phyloP scores from a whole-genome alignment of 2,329 filamentous ascomycete species.

The Scytalidium sp. region DNA sequence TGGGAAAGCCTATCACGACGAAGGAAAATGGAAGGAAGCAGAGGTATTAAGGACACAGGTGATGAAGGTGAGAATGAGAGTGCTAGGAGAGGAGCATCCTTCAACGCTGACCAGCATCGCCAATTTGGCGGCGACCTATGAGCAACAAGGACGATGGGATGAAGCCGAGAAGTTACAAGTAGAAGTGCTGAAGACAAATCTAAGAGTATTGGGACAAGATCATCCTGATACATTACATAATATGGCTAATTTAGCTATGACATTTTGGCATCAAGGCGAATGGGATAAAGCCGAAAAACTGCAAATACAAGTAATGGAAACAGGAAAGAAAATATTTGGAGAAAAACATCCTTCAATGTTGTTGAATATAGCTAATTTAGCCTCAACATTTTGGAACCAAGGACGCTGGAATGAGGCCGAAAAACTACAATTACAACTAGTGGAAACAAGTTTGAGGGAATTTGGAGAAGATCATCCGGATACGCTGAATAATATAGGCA shows the following conservation, averaged over 20 bases:
- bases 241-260: constrained; percentile 4
- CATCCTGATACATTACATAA: constrained; percentile 10
- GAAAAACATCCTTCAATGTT: constrained; percentile 6
- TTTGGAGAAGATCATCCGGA: constrained; percentile 8
- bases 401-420: constrained; percentile 11
- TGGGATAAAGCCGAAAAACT: constrained; percentile 9
- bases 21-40: constrained; percentile 10
- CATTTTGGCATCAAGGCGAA: background rate
- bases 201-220: constrained; percentile 7
- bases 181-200: background rate
- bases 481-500: constrained; percentile 10
- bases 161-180: constrained; percentile 3
- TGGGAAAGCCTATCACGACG: no score
- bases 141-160: constrained; percentile 6
- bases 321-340: constrained; percentile 1
- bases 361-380: constrained; percentile 10
- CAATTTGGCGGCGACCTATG: no score
- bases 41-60: constrained; percentile 11
- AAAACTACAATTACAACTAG: constrained; percentile 1
- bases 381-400: constrained; percentile 8
- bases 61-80: constrained; percentile 5
- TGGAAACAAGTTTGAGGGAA: constrained; percentile 9
- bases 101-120: constrained; percentile 9
- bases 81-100: constrained; percentile 7
- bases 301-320: constrained; percentile 10